Base-by-base conservation (phyloP, 2,329 filamentous ascomycete species). In the Penicillium sp. region DNA sequence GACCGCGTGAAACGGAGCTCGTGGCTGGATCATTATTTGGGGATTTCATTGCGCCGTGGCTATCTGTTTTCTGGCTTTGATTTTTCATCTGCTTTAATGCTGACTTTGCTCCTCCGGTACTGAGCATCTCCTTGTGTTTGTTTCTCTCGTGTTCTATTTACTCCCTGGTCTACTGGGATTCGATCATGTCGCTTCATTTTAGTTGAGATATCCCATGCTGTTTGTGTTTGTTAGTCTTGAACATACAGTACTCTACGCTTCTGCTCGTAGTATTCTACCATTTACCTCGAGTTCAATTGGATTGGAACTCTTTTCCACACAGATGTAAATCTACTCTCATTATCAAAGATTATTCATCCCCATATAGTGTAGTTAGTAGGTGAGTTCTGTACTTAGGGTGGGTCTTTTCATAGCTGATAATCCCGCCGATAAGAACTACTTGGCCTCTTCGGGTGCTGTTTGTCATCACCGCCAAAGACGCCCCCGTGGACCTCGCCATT, bases 391-490 rank as follows among this genome's bases (percentile, higher is more conserved):
- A 27, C 24, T 4, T 3, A 6, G 24, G 24, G 24, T 27, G 24
- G 24, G 24, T 27, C 24, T 4, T 4, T 27, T 27, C 24, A 5
- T 27, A 5, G 24, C 24, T 27, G 22, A 44, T 31, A 46, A n/a
- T 31, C 41, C 5, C 2, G 18, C 39, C 33, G 55, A 54, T 58
- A 61, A 65, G 60, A 64, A 72, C 69, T 66, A 73, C 70, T 70
- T 73, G 71, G 70, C 71, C 70, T 73, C 68, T 74, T 73, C 64
- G 56, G 39, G 50, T 40, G 43, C 66, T 62, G 63, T 66, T 68
- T 67, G 65, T 68, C 62, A 68, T 66, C 66, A 55, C 37, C 54
- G 41, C 49, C 56, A 43, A 47, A 46, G 40, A 43, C 18, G 6
- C 13, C 40, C 13, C 18, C 18, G 18, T 31, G 31, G 46, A 60